A percentile compares a stretch with the other conserved stretches of the same genome.
Conservation (phyloP, 73 alveolate species). For the Breviolum minutum region DNA sequence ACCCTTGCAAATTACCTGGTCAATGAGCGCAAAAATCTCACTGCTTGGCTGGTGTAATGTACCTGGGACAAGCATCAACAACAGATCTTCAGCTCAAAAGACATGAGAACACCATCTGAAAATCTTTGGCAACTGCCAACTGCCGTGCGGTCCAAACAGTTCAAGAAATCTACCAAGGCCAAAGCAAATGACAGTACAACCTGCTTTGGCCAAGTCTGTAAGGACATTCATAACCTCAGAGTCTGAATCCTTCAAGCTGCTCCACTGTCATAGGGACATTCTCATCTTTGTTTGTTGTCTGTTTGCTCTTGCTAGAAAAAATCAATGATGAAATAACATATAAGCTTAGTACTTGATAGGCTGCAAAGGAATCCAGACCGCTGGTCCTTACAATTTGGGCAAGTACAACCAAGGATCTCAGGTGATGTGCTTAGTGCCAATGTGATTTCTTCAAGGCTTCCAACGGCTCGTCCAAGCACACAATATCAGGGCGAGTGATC, state of each 20-base stretch:
- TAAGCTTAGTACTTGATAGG: conserved; percentile 36
- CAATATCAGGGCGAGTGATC: conserved; percentile 57
- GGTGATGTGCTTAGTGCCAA: neutral
- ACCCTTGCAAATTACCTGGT: conserved; percentile 35
- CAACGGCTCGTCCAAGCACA: conserved; percentile 71
- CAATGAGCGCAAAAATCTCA: conserved; percentile 81
- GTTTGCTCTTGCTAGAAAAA: neutral
- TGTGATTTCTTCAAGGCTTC: neutral
- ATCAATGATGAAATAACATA: too few species aligned
- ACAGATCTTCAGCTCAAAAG: neutral
- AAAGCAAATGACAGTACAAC: conserved; percentile 66
- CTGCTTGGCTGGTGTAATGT: conserved; percentile 93
- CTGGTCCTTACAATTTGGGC: conserved; percentile 27
- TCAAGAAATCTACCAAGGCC: neutral
- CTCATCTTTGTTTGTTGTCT: too few species aligned
- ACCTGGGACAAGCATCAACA: neutral
- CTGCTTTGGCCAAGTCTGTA: conserved; percentile 70
- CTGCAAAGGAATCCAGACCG: conserved; percentile 81
- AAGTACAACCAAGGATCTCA: neutral
- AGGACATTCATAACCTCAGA: conserved; percentile 69
- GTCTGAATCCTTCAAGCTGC: neutral
- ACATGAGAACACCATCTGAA: neutral
- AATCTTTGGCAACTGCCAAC: too few species aligned
- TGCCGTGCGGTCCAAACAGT: neutral
- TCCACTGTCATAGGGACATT: neutral